phyloP scores from a whole-genome alignment of 805 yeast genomes.

The Metschnikowia borealis region DNA sequence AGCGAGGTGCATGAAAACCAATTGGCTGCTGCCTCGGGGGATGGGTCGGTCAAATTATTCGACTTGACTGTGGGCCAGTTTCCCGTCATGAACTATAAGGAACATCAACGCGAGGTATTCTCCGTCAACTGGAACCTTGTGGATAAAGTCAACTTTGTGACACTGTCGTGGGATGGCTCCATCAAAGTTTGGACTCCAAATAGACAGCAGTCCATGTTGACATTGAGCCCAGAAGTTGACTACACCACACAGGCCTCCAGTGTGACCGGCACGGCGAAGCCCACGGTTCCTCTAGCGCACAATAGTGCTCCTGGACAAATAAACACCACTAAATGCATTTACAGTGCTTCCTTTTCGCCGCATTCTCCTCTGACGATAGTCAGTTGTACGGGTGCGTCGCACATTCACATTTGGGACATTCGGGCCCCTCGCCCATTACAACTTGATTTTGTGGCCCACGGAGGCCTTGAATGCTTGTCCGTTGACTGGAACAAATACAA shows the following conservation, averaged over 20 bases:
- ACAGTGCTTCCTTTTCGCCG: slow-evolving; percentile 78
- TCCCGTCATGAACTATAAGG: slow-evolving; percentile 72
- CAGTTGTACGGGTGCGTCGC: slow-evolving; percentile 71
- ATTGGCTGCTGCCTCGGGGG: slow-evolving; percentile 78
- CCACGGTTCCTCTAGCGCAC: slow-evolving; percentile 33
- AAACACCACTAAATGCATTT: slow-evolving; percentile 56
- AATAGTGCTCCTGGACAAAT: slow-evolving; percentile 20
- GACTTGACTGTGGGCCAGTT: slow-evolving; percentile 64
- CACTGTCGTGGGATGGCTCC: slow-evolving; percentile 91
- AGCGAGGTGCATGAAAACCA: slow-evolving; percentile 89
- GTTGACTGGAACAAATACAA: slow-evolving; percentile 92
- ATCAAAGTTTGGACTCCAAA: slow-evolving; percentile 75
- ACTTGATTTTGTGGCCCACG: slow-evolving; percentile 64
- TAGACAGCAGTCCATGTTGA: slow-evolving; percentile 52
- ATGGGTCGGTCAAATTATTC: slow-evolving; percentile 79
- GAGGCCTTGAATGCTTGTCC: slow-evolving; percentile 73
- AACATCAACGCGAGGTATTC: slow-evolving; percentile 74
- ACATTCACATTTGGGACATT: slow-evolving; percentile 76
- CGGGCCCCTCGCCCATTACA: slow-evolving; percentile 62
- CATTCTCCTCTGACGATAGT: slow-evolving; percentile 69
- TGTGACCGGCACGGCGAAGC: slow-evolving; percentile 23
- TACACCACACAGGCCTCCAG: slow-evolving; percentile 25
- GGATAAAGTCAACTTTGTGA: slow-evolving; percentile 63
- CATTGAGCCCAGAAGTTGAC: slow-evolving; percentile 41
- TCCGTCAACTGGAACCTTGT: slow-evolving; percentile 70